Base-by-base conservation (phyloP, 116 monocot genomes). In the Zostera marina region DNA sequence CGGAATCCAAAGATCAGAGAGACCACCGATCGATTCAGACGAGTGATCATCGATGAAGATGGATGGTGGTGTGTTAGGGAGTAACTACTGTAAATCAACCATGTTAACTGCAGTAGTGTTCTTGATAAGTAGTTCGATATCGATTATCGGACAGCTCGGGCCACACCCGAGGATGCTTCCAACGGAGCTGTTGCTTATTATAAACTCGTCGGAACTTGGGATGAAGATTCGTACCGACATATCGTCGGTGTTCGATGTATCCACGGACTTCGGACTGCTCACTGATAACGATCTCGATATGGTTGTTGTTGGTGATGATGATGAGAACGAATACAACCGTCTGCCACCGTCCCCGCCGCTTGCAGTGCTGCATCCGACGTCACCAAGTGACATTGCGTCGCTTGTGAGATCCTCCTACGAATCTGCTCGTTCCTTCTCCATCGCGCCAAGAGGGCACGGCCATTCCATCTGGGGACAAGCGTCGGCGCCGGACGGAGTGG, bases 391-490 rank as follows among this genome's bases (percentile, higher is more conserved):
- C 59, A 61, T 74, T 41, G 51, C 63, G 21, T 42, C 68, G 0
- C 59, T 68, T 3, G 53, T 74, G 3, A 39, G 43, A 0, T 59
- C 47, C 44, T 44, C 63, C 7, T 59, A 74, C 68, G 12, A 19
- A 8, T 58, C 53, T 8, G 44, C 46, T 8, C 3, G 22, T n/a
- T 60, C 52, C 0, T 64, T 74, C 53, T 11, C 64, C 3, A n/a
- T 74, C 13, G 64, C 74, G 8, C 60, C 74, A 3, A 19, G 74
- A 1, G 74, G 74, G 9, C 74, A 69, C 45, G 74, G 74, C 6
- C 74, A 74, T 59, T 74, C 69, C 38, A 41, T 56, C 25, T 21
- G 60, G 5, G 74, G 74, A 52, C 74, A 74, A 61, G 74, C 74
- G 3, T 21, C 59, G 15, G 74, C 74, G 7, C 45, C 64, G 21